These are phyloP conservation scores for Saccharomyces paradoxus DNA, from an alignment of 805 yeast species.

Conservation along the genomic window DNA sequence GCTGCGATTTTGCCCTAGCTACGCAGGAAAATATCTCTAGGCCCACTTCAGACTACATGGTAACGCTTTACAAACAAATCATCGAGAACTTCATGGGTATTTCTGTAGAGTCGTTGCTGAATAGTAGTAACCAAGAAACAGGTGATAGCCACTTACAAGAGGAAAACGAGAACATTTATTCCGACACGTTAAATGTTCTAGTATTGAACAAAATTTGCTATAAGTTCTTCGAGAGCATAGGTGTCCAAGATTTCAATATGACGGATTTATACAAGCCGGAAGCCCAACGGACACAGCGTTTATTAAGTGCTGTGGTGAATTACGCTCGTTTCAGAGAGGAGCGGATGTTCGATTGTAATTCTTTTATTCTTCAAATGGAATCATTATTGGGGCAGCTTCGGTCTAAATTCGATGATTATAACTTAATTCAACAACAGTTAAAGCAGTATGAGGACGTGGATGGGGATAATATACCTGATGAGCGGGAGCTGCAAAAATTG, in stretches of 20 bases:
- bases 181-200: constrained; percentile 41
- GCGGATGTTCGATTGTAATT: constrained; percentile 61
- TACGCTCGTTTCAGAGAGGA: constrained; percentile 80
- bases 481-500: constrained; percentile 34
- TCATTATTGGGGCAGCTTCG: constrained; percentile 39
- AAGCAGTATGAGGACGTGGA: constrained; percentile 31
- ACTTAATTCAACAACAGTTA: constrained; percentile 30
- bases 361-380: constrained; percentile 48
- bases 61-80: constrained; percentile 49
- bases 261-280: constrained; percentile 75
- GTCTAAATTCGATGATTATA: constrained; percentile 36
- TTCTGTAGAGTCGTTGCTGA: constrained; percentile 24
- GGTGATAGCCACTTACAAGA: constrained; percentile 13
- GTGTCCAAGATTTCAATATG: constrained; percentile 67
- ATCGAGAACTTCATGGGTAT: constrained; percentile 54
- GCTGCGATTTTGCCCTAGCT: constrained; percentile 49
- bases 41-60: constrained; percentile 52
- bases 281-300: constrained; percentile 50
- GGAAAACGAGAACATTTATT: constrained; percentile 10
- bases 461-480: constrained; percentile 9
- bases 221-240: constrained; percentile 61
- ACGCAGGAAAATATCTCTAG: constrained; percentile 49
- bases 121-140: constrained; percentile 14
- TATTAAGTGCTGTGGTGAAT: constrained; percentile 76
- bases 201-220: constrained; percentile 52